Evolutionary conservation across 2,329 filamentous ascomycete genomes (phyloP).

Genomic region (Aspergillus costaricaensis): DNA sequence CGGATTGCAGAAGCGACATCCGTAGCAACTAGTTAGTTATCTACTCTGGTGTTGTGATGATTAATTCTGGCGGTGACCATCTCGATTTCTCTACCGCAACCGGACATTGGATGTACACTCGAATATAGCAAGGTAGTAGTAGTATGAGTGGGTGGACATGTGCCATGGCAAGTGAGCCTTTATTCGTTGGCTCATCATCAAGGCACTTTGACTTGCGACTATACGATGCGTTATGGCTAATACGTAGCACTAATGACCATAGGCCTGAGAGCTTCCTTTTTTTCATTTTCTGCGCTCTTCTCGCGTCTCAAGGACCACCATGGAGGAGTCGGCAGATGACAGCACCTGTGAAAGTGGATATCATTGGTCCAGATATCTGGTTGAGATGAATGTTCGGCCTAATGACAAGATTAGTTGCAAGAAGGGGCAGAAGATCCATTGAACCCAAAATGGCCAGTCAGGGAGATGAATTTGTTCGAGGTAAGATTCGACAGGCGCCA

Average conservation of each 20-base stretch:
- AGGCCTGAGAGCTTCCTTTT: neutral
- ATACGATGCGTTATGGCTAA: neutral
- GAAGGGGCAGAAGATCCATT: neutral
- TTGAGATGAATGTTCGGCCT: constrained; percentile 5
- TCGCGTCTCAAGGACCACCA: neutral
- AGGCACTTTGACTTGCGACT: too few species aligned
- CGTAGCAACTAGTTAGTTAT: too few species aligned
- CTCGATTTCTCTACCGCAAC: neutral
- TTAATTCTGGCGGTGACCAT: neutral
- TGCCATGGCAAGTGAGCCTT: neutral
- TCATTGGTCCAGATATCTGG: neutral
- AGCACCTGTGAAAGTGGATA: neutral
- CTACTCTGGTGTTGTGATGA: too few species aligned
- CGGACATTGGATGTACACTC: neutral
- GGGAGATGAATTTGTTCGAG: neutral
- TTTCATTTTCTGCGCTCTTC: neutral
- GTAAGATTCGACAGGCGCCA: neutral
- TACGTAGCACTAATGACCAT: neutral
- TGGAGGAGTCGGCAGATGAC: constrained; percentile 4
- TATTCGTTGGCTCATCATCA: neutral
- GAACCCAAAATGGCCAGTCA: neutral
- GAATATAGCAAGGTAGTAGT: neutral
- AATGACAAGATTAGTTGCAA: neutral
- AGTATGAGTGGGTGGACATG: neutral
- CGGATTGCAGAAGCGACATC: neutral